A percentile compares a stretch with the other conserved stretches of the same genome.
Conservation (phyloP, 768 basidiomycete genomes). For the Trametes meyenii region DNA sequence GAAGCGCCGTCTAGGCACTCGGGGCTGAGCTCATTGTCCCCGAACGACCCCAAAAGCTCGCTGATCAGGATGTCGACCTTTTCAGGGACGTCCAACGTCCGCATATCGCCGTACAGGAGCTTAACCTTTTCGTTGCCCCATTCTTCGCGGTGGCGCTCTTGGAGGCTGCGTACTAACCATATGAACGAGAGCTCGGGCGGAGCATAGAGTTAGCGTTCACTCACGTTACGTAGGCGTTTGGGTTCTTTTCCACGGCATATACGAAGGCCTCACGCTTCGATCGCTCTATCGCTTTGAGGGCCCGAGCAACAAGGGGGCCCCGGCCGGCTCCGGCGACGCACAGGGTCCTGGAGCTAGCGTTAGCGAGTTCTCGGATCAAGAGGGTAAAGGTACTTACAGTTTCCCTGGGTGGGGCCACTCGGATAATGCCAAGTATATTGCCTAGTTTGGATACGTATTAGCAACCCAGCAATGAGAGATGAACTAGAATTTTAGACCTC, state of each 20-base stretch:
- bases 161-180: slow-evolving; percentile 58
- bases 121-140: slow-evolving; percentile 77
- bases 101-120: slow-evolving; percentile 95
- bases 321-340: slow-evolving; percentile 95
- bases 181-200: not conserved
- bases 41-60: slow-evolving; percentile 95
- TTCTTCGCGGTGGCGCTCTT: slow-evolving; percentile 77
- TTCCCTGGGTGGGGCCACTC: slow-evolving; percentile 61
- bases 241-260: slow-evolving; percentile 96
- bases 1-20: slow-evolving; percentile 97
- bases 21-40: slow-evolving; percentile 97
- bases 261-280: slow-evolving; percentile 64
- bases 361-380: not conserved
- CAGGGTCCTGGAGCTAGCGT: slow-evolving; percentile 58
- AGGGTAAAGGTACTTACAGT: slow-evolving; percentile 55
- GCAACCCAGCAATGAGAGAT: not conserved
- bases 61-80: slow-evolving; percentile 92
- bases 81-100: slow-evolving; percentile 79
- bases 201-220: slow-evolving; percentile 35
- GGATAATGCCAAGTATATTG: slow-evolving; percentile 75
- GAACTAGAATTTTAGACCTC: slow-evolving; percentile 50
- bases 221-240: slow-evolving; percentile 93
- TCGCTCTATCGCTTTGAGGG: slow-evolving; percentile 74
- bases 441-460: slow-evolving; percentile 44
- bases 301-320: slow-evolving; percentile 88